Evolutionary conservation across 768 basidiomycete genomes (phyloP), one percentile per base, ranked within the genome.

Genomic region (Suillus americanus): DNA sequence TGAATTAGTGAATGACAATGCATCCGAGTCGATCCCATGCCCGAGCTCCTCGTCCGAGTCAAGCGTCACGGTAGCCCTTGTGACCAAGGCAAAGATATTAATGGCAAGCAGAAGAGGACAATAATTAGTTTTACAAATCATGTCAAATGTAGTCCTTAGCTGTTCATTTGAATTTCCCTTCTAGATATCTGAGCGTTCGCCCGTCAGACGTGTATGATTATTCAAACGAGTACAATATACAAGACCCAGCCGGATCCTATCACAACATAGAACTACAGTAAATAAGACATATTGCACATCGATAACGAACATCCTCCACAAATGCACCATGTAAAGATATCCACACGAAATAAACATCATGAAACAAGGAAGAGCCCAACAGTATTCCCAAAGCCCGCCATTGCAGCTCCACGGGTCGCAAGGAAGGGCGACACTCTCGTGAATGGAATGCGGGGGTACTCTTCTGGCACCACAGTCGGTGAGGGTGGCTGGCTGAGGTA

Each of bases 301-400:
- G 30, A 46, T 53, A 35, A 33, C 13, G 13, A 28, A 38, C 54
- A 40, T 14, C 61, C 30, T 10, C 30, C 20, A 61, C 18, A 61
- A 38, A 53, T 25, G 25, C 40, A 35, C 13, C 18, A 35, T 35
- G 56, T 35, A 61, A 41, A 62, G 28, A 28, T 33, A 62, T 23
- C 50, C 60, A 37, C 25, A 63, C 16, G 2, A 7, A 41, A 60
- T 60, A 63, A 60, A 60, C 20, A 63, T 63, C 25, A 63, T 38
- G 62, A 63, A 62, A 63, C 30, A 46, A 16, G 46, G 68, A 90
- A 84, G 33, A 89, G 70, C 38, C 89, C 89, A 63, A 89, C 78
- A 5, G 90, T 92, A 73, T 94, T 93, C 48, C 91, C 91, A 71
- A 92, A 91, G 18, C 91, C 91, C 66, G 88, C 89, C 12, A 92